Percentiles rank a stretch among this genome's conserved stretches.
Evolutionary conservation across 306 rosid species (phyloP).

Genomic region (Fragaria ananassa): DNA sequence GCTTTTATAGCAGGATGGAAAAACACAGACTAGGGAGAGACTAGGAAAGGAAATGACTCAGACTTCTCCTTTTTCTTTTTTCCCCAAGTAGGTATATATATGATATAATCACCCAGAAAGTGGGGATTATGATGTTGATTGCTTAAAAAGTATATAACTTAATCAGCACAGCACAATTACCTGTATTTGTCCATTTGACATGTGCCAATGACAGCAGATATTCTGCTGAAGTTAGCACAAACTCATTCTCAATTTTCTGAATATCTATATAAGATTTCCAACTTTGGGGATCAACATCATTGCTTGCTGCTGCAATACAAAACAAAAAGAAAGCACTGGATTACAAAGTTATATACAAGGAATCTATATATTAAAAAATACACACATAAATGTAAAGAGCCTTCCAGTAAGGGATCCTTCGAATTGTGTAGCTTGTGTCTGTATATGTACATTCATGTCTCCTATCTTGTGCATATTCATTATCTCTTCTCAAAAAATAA

Average conservation of each 20-base stretch:
- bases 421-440: background rate
- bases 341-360: background rate
- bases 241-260: conserved; percentile 77
- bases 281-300: conserved; percentile 47
- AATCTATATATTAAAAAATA: background rate
- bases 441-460: background rate
- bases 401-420: background rate
- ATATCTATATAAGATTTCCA: conserved; percentile 51
- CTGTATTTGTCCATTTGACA: conserved; percentile 64
- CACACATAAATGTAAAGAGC: background rate
- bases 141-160: background rate
- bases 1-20: background rate
- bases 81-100: too few relatives aligned
- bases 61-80: background rate
- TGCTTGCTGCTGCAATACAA: conserved; percentile 38
- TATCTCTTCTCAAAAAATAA: background rate
- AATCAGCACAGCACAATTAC: conserved; percentile 37
- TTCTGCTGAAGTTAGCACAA: conserved; percentile 80
- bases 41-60: background rate
- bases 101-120: too few relatives aligned
- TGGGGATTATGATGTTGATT: background rate
- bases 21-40: background rate
- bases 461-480: background rate
- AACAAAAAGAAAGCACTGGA: background rate
- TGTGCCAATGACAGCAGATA: conserved; percentile 68